phyloP scores from a whole-genome alignment of 495 filamentous ascomycete genomes.

The Lasiosphaeria ovina region DNA sequence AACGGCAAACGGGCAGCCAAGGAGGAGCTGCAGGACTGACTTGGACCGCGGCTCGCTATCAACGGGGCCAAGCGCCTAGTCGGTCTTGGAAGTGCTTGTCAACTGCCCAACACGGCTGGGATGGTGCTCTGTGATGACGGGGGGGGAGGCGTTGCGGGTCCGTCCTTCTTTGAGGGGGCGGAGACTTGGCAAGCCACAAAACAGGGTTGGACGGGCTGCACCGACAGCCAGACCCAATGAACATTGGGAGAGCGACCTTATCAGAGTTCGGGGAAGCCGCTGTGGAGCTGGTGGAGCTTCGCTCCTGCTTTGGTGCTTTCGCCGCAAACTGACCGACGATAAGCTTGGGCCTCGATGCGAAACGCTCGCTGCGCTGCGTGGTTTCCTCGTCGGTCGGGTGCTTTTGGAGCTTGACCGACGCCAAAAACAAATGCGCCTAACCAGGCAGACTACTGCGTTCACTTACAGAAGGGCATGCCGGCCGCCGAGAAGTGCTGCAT shows the following conservation, averaged over 20 bases:
- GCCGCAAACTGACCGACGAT: neutral
- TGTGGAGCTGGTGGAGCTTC: neutral
- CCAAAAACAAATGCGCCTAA: too few relatives aligned
- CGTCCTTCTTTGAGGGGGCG: neutral
- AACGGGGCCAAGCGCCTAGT: neutral
- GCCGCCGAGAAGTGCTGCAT: too few relatives aligned
- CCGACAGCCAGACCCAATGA: neutral
- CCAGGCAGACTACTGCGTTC: too few relatives aligned
- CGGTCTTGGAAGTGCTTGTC: conserved; percentile 11
- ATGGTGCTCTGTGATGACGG: conserved; percentile 7
- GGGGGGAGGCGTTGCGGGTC: neutral
- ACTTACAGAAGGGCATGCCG: too few relatives aligned
- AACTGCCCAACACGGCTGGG: conserved; percentile 23
- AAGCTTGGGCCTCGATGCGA: too few relatives aligned
- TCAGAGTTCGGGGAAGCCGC: neutral
- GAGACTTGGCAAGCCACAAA: neutral
- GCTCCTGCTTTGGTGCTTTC: neutral
- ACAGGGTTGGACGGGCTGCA: neutral
- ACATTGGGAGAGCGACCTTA: neutral
- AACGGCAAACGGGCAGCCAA: neutral
- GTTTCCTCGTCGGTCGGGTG: too few relatives aligned
- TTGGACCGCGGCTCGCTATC: neutral
- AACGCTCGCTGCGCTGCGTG: too few relatives aligned
- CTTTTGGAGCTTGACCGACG: too few relatives aligned
- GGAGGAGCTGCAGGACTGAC: too few relatives aligned